Evolutionary conservation across 192 early-diverging fungal species (phyloP).

Genomic region (Coemansia guatemalensis): DNA sequence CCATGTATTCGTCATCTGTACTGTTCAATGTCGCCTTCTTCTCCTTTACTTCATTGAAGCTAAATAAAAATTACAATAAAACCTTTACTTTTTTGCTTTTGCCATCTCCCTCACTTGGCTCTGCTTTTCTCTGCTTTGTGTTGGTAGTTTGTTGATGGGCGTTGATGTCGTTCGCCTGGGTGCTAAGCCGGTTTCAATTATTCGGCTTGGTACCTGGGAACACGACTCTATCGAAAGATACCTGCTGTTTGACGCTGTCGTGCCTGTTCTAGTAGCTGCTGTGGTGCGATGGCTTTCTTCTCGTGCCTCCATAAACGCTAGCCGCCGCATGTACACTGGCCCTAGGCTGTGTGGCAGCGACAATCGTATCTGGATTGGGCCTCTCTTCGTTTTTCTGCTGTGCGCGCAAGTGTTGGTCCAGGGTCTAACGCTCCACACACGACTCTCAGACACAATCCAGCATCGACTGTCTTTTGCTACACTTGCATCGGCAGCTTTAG

Average conservation of each 20-base stretch:
- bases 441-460: not conserved
- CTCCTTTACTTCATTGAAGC: not conserved
- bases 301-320: not conserved
- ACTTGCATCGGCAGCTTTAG: not conserved
- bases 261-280: not conserved
- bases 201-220: not conserved
- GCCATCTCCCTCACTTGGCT: not conserved
- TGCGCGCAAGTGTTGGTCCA: slow-evolving; percentile 10
- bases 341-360: slow-evolving; percentile 9
- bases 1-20: not conserved
- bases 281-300: not conserved
- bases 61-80: not conserved
- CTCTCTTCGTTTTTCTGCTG: slow-evolving; percentile 11
- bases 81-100: slow-evolving; percentile 2
- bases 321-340: not conserved
- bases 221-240: not conserved
- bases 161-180: not conserved
- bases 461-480: not conserved
- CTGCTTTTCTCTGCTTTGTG: not conserved
- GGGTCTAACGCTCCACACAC: not conserved
- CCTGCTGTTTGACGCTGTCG: not conserved
- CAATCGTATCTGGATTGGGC: slow-evolving; percentile 40
- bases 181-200: not conserved
- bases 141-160: not conserved
- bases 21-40: not conserved